phyloP scores from a whole-genome alignment of 768 basidiomycete species.

The Tremella fuciformis region DNA sequence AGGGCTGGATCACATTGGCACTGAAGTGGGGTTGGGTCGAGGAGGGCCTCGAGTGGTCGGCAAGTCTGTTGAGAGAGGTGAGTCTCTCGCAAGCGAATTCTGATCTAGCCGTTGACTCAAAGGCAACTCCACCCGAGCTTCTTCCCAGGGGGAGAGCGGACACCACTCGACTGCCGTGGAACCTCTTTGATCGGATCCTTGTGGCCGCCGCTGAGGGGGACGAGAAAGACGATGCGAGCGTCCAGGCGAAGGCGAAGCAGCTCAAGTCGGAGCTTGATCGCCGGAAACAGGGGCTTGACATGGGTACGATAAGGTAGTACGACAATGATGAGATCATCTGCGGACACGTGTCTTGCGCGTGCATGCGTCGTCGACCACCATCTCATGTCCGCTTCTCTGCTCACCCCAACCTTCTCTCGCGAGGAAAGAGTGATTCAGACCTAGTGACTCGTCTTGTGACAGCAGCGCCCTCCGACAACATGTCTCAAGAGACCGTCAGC shows the following conservation, averaged over 20 bases:
- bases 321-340: neutral
- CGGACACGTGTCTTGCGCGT: conserved; percentile 1
- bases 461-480: neutral
- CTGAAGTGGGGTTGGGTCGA: conserved; percentile 76
- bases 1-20: conserved; percentile 75
- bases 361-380: neutral
- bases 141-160: conserved; percentile 20
- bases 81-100: conserved; percentile 24
- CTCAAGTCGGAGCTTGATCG: conserved; percentile 25
- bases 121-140: conserved; percentile 42
- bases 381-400: neutral
- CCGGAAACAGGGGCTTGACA: conserved; percentile 21
- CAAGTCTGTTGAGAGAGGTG: conserved; percentile 72
- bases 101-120: neutral
- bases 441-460: neutral
- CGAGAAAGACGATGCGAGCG: conserved; percentile 31
- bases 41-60: conserved; percentile 70
- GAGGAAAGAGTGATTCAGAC: too few species aligned
- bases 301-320: conserved; percentile 6
- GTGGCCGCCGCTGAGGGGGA: conserved; percentile 34
- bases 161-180: conserved; percentile 30
- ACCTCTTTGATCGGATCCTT: conserved; percentile 38
- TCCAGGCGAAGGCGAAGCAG: conserved; percentile 27
- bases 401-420: neutral
- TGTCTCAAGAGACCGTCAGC: neutral